Base-by-base conservation (phyloP, 176 grass and related monocot genomes). In the Aegilops umbellulata region DNA sequence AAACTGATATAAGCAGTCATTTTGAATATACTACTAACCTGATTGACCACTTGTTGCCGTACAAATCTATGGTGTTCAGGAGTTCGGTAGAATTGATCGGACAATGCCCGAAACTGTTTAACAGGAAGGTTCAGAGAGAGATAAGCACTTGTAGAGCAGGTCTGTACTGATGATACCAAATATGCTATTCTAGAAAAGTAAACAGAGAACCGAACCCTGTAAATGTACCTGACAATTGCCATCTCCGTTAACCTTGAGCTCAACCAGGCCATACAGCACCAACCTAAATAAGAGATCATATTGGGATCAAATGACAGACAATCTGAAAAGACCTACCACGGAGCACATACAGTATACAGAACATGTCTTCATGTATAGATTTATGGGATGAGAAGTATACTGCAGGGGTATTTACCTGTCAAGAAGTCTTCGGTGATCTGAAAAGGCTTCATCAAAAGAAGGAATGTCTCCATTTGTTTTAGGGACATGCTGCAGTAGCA, bases 361-460 rank as follows among this genome's bases (percentile, higher is more conserved):
- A 41, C 39, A 41, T 41, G 39, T 41, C 39, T 41, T 41, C 39
- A 41, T 41, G 39, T 41, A 41, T 4, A 84, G 11, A 25, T 77
- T 68, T 83, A 30, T 30, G 5, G 32, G 69, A 62, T 23, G 39
- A 41, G 10, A 41, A 41, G 39, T 41, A 0, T 7, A 67, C 13
- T 81, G 38, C 29, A 17, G 2, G 29, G 29, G 12, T 23, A 8
- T 20, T 67, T 92, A 98, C 96, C 93, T 90, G 75, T 98, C 84
- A 61, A 94, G 86, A 60, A 98, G 91, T 71, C 96, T 98, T 87
- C 91, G 91, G 66, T 98, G 96, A 94, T 94, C 91, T 77, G 96
- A 92, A 82, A 92, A 82, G 55, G 90, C 96, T 85, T 98, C 91
- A 72, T 98, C 96, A 51, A 90, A 74, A 78, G 96, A 84, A 88